Evolutionary conservation across 768 basidiomycete genomes (phyloP), one percentile per base, ranked within the genome.

Genomic region (Agrocybe chaxingu): DNA sequence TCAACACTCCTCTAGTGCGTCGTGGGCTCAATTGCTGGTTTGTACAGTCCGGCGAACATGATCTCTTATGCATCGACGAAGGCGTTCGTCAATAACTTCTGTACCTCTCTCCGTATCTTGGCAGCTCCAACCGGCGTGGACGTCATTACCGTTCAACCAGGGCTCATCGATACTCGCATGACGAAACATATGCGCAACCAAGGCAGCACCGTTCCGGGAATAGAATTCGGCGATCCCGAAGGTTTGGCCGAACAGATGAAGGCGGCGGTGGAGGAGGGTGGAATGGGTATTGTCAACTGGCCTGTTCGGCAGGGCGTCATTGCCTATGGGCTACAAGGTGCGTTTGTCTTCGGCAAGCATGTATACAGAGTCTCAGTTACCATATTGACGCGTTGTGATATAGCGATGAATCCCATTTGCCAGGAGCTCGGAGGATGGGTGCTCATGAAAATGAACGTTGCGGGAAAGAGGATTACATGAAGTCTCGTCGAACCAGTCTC

Each of bases 1-100:
- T 30, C 2, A 2, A 39, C 16, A 13, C 1, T 42, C 10, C 10
- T 12, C 4, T 18, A 70, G 68, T 67, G 66, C 47, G 59, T 68
- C 36, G 62, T 67, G 6, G 62, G 62, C 8, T 66, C 68, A 4
- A 48, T 62, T 19, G 58, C 62, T 2, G 68, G 63, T 4, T 39
- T 62, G 7, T 61, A 57, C 52, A 54, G 48, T n/a, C 66, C 68
- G 2, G 62, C 65, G 29, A 68, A 67, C 53, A 68, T 66, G 62
- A 65, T 70, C 12, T 54, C 62, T 16, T 65, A 66, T 49, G 59
- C 63, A 2, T 62, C 68, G 12, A 67, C 62, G 31, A 67, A 68
- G 31, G 48, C 66, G 0, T 68, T 67, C 47, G 53, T 70, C 51
- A 65, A 66, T 48, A 67, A 61, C 4, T 68, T 70, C 49, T 47